These are phyloP conservation scores for Arthrobotrys sinensis DNA, from an alignment of 2,329 filamentous ascomycete genomes.

Conservation along the genomic window DNA sequence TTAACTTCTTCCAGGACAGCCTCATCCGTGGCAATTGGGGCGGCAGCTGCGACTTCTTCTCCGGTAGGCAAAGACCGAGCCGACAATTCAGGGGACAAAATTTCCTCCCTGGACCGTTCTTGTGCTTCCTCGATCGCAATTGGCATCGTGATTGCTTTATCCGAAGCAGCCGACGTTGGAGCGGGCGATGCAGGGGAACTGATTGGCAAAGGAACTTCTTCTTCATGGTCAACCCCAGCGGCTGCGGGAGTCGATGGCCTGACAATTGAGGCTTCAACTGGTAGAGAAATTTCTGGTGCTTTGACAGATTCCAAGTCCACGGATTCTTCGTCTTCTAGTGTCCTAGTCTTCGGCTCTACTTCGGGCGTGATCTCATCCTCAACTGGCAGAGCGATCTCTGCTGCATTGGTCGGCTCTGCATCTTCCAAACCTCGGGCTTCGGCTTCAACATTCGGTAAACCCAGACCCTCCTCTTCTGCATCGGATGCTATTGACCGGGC, in stretches of 20 bases:
- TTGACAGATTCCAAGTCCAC: conserved; percentile 6
- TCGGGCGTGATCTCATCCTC: not conserved
- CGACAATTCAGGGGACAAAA: not conserved
- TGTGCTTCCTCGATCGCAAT: not conserved
- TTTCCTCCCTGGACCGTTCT: not conserved
- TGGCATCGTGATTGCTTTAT: conserved; percentile 1
- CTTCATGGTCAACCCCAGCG: conserved; percentile 1
- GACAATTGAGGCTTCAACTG: conserved; percentile 3
- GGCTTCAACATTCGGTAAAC: not conserved
- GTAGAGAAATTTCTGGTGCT: conserved; percentile 30
- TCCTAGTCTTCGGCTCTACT: not conserved
- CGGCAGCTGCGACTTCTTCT: not conserved
- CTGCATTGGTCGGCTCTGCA: not conserved
- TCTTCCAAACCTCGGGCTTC: not conserved
- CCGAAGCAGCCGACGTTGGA: conserved; percentile 6
- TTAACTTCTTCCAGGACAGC: not conserved
- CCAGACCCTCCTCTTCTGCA: conserved; percentile 26
- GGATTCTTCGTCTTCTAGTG: not conserved
- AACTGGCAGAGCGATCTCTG: conserved; percentile 10
- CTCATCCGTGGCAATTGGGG: not conserved
- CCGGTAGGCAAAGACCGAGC: not conserved
- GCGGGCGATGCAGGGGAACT: conserved; percentile 37
- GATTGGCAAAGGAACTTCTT: conserved; percentile 45
- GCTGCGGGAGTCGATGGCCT: conserved; percentile 1
- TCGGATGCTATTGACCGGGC: conserved; percentile 50